A percentile compares a stretch with the other conserved stretches of the same genome.
These are phyloP conservation scores for Helenozyma rhizophorensis DNA, from an alignment of 805 yeast genomes.

Conservation along the genomic window DNA sequence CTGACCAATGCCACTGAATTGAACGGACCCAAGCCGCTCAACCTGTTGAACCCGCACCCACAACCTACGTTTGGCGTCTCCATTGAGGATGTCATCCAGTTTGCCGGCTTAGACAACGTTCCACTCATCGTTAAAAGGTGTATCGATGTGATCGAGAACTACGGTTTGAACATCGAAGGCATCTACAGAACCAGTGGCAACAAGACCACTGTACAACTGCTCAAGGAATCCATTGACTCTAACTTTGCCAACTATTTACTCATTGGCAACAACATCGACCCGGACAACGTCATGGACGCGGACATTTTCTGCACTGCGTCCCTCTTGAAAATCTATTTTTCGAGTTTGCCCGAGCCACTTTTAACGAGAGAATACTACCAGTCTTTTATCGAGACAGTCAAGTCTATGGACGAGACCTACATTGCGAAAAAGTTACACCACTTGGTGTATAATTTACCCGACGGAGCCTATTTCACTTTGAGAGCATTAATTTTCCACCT, in stretches of 20 bases:
- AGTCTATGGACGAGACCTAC: conserved; percentile 37
- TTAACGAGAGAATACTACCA: conserved; percentile 60
- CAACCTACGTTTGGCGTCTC: conserved; percentile 76
- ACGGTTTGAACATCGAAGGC: conserved; percentile 85
- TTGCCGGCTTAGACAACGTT: conserved; percentile 82
- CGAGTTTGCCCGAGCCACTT: conserved; percentile 82
- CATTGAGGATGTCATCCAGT: conserved; percentile 68
- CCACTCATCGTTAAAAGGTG: conserved; percentile 89
- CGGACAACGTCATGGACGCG: conserved; percentile 55
- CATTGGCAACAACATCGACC: conserved; percentile 39
- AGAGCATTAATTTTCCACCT: conserved; percentile 83
- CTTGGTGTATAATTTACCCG: conserved; percentile 84
- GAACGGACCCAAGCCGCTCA: conserved; percentile 33
- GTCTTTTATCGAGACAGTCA: conserved; percentile 65
- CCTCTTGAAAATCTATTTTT: conserved; percentile 76
- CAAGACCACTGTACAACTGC: conserved; percentile 64
- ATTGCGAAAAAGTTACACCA: conserved; percentile 80
- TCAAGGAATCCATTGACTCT: conserved; percentile 65
- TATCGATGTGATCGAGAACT: conserved; percentile 76
- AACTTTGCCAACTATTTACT: conserved; percentile 62
- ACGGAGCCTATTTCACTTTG: conserved; percentile 90
- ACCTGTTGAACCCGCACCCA: conserved; percentile 10
- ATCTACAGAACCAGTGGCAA: conserved; percentile 85
- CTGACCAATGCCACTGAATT: conserved; percentile 21
- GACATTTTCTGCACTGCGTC: conserved; percentile 89